A percentile compares a stretch with the other conserved stretches of the same genome.
These are phyloP conservation scores for Rhizopogon vesiculosus DNA, from an alignment of 768 basidiomycete genomes.

Conservation along the genomic window DNA sequence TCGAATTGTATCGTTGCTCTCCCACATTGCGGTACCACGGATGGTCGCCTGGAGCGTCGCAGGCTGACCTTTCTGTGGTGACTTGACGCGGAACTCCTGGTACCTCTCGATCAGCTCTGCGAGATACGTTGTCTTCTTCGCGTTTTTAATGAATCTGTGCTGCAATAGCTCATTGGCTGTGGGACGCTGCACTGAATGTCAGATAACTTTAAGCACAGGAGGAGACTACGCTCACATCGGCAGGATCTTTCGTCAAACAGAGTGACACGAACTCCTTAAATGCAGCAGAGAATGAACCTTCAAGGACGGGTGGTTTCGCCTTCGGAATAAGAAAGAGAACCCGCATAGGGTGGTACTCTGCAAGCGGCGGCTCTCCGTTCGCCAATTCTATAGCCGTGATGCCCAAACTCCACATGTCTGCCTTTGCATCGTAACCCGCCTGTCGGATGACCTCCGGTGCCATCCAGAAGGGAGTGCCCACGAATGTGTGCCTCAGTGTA, in stretches of 20 bases:
- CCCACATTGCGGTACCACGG: slow-evolving; percentile 61
- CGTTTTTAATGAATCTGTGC: slow-evolving; percentile 87
- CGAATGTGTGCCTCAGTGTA: slow-evolving; percentile 94
- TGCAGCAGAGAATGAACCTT: slow-evolving; percentile 75
- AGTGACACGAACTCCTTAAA: slow-evolving; percentile 92
- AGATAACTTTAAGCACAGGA: slow-evolving; percentile 1
- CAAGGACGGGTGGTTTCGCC: slow-evolving; percentile 87
- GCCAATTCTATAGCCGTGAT: slow-evolving; percentile 99
- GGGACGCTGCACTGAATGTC: slow-evolving; percentile 59
- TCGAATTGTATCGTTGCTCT: slow-evolving; percentile 67
- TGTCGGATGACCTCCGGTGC: slow-evolving; percentile 98
- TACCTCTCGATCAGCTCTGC: slow-evolving; percentile 87
- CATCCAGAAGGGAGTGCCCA: slow-evolving; percentile 98
- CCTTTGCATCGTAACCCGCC: slow-evolving; percentile 92
- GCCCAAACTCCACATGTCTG: slow-evolving; percentile 97
- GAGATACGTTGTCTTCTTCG: slow-evolving; percentile 77
- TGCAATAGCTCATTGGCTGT: slow-evolving; percentile 89
- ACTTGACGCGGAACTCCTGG: slow-evolving; percentile 67
- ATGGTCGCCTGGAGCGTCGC: slow-evolving; percentile 55
- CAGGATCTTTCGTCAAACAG: slow-evolving; percentile 92
- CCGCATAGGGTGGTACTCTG: slow-evolving; percentile 98
- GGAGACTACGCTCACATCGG: slow-evolving; percentile 43
- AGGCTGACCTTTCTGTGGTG: slow-evolving; percentile 46
- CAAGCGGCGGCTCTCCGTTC: slow-evolving; percentile 92
- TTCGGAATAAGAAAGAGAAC: slow-evolving; percentile 98